Conservation (phyloP, 148 eudicot species). For the Suaeda aralocaspica region DNA sequence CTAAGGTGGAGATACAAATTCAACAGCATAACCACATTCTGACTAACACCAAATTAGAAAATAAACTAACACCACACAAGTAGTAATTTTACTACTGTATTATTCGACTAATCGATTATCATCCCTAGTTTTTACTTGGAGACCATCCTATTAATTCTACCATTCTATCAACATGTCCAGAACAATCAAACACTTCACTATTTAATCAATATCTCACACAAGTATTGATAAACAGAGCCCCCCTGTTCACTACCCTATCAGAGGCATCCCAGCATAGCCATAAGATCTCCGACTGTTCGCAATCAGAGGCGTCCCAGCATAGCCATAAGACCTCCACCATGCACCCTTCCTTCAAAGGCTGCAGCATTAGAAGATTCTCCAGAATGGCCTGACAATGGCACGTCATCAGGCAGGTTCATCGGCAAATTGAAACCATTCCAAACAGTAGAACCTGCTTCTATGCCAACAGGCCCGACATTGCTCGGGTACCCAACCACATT, state of each 20-base stretch:
- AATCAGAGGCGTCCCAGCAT: conserved; percentile 35
- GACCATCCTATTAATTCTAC: too few species aligned
- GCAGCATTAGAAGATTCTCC: conserved; percentile 21
- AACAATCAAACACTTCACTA: neutral
- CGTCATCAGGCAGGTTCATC: conserved; percentile 4
- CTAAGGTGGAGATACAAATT: too few species aligned
- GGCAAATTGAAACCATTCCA: conserved; percentile 11
- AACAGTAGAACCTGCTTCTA: neutral
- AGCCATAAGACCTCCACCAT: conserved; percentile 67
- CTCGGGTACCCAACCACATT: neutral
- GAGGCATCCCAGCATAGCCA: conserved; percentile 11
- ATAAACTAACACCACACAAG: neutral
- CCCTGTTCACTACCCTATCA: neutral
- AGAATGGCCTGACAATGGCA: neutral
- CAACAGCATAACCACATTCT: neutral
- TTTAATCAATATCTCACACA: neutral
- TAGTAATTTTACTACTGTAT: neutral
- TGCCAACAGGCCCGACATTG: neutral
- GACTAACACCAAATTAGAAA: neutral
- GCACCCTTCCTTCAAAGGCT: conserved; percentile 67
- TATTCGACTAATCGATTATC: neutral
- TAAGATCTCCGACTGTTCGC: conserved; percentile 11
- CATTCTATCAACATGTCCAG: neutral
- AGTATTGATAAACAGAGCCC: too few species aligned
- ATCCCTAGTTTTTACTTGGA: neutral